Evolutionary conservation across 768 basidiomycete genomes (phyloP), one percentile per base, ranked within the genome.

Genomic region (Suillus placidus): DNA sequence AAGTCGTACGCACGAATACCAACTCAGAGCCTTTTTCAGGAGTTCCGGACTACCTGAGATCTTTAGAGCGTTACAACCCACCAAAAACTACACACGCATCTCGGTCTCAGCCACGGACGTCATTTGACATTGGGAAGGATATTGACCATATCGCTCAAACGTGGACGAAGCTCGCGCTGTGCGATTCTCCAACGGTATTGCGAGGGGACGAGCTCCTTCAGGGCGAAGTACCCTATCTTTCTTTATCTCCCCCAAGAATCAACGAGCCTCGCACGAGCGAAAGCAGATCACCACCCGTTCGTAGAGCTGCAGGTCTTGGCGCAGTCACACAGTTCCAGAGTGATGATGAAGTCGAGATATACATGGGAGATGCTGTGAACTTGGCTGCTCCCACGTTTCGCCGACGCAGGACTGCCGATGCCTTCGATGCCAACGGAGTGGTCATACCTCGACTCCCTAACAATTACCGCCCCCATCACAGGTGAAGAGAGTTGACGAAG

Each of bases 111-210:
- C 10, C 6, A 40, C 10, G 18, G 26, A 30, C 10, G 10, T 12
- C 58, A 60, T 42, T 20, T 13, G 38, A 42, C 38, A 42, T 30
- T 42, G 26, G 6, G 6, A 42, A 60, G 6, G 38, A 42, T 60
- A 20, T 42, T 13, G 26, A 42, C 26, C 18, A 40, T 20, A 42
- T 60, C 26, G 16, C 58, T 42, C 38, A 42, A 60, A 42, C 38
- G 6, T 60, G 58, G 58, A 42, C 58, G 38, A 30, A 42, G 18
- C 58, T 60, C 16, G 3, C 58, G 38, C 38, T 60, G 58, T 60
- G 58, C 58, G 58, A 60, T 60, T 60, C 58, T 60, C 58, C 58
- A 40, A 20, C 26, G 18, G 10, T 26, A 30, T 42, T 40, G 38
- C 26, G 5, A 40, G 58, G 26, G 26, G 26, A 60, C 12, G 26